Base-by-base conservation (phyloP, 129 eudicot genomes). In the Saposhnikovia divaricata region DNA sequence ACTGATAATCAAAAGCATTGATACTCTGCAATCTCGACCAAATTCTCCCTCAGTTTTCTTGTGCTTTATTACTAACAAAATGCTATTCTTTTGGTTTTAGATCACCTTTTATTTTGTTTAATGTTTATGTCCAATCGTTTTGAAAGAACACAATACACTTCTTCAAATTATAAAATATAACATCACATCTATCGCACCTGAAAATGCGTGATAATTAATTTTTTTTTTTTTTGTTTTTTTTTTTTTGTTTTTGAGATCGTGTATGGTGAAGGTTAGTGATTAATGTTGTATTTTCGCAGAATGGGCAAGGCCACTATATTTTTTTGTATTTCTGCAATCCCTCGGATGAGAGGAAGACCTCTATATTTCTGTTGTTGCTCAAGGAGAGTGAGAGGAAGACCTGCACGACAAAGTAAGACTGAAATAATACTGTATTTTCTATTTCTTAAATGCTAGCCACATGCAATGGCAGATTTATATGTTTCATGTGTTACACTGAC, bases 91-190 rank as follows among this genome's bases (percentile, higher is more conserved):
- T 66, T 28, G 14, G 28, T 66, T 66, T 28, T 7, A 3, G 42
- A 34, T 68, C 73, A 68, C 73, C 73, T 34, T 68, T 66, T 44
- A 10, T 23, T 72, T 23, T n/a, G 34, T 73, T 73, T 73, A 39
- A 40, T 73, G 18, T 23, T 73, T 43, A 4, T 73, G 77, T 73
- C 51, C 34, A 42, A 42, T 73, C 53, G 14, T 39, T n/a, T 38
- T 43, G 51, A 43, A 73, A 73, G 72, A 73, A 46, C 27, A 73
- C 47, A 70, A 70, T 31, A 13, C 21, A 70, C 15, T 9, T 16
- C 27, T 70, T 39, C 14, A 70, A 68, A 6, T 38, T 14, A 14
- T 70, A 38, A 70, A 15, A 18, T 31, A 18, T 28, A 59, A 23
- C 12, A 44, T 44, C 13, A 44, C 47, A 18, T 57, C 65, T 18